Percentiles rank a stretch among this genome's conserved stretches.
Conservation (phyloP, 177 flowering plant species). For the Telopea speciosissima region DNA sequence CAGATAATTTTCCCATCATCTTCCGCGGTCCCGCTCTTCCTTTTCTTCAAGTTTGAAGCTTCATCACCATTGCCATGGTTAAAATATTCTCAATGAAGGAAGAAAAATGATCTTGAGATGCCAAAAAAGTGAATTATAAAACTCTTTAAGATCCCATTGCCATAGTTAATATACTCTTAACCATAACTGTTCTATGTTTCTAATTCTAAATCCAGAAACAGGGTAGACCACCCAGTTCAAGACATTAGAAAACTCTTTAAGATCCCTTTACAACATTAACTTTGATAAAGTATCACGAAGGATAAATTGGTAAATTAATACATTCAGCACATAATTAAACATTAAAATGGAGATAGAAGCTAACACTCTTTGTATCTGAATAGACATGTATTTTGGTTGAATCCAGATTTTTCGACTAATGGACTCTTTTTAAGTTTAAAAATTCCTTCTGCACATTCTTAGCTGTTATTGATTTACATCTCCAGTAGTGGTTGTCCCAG, state of each 20-base stretch:
- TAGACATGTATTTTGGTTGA: not conserved
- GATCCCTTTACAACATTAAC: not conserved
- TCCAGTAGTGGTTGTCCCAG: constrained; percentile 4
- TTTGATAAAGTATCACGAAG: not conserved
- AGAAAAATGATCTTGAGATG: no score
- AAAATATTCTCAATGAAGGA: no score
- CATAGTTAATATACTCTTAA: no score
- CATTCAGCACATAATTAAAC: not conserved
- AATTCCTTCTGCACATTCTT: constrained; percentile 1
- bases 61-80: no score
- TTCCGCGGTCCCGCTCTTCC: no score
- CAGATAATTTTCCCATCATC: no score
- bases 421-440: not conserved
- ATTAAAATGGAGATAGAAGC: not conserved
- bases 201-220: not conserved
- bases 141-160: no score
- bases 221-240: not conserved
- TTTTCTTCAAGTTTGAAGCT: no score
- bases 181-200: no score
- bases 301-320: not conserved
- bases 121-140: no score
- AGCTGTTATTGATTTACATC: constrained; percentile 4
- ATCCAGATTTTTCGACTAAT: not conserved
- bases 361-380: not conserved
- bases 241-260: not conserved